Conservation (phyloP, 495 filamentous ascomycete species). For the Durotheca rogersii region DNA sequence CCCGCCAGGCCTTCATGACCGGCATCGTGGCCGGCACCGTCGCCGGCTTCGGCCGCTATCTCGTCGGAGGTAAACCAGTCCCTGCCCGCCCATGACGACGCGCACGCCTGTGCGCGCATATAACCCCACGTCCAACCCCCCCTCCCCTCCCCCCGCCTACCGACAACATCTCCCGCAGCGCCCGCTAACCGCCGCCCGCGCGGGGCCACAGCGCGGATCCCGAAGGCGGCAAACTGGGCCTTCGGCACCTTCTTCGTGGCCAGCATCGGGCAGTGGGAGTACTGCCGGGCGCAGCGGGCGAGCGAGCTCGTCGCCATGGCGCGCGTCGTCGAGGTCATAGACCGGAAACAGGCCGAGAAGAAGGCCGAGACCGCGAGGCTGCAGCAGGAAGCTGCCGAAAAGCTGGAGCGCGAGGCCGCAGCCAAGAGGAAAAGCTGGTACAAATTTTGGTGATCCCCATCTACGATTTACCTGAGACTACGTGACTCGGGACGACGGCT, state of each 20-base stretch:
- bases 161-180: too few relatives aligned
- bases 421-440: conserved; percentile 45
- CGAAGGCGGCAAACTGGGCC: conserved; percentile 76
- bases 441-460: conserved; percentile 54
- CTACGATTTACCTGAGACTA: too few relatives aligned
- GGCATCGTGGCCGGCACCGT: conserved; percentile 79
- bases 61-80: conserved; percentile 70
- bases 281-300: conserved; percentile 69
- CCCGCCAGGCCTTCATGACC: conserved; percentile 74
- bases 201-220: conserved; percentile 45
- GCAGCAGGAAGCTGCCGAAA: conserved; percentile 47
- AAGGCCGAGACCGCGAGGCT: conserved; percentile 54
- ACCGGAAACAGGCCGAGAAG: conserved; percentile 66
- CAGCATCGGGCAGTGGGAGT: conserved; percentile 71
- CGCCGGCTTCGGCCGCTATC: conserved; percentile 66
- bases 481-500: too few relatives aligned
- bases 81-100: too few relatives aligned
- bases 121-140: too few relatives aligned
- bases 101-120: too few relatives aligned
- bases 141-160: too few relatives aligned
- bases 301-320: conserved; percentile 77
- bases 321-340: conserved; percentile 75
- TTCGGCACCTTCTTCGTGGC: conserved; percentile 68
- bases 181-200: too few relatives aligned
- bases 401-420: conserved; percentile 49